Base-by-base conservation (phyloP, 192 early-diverging fungal species). In the Dissophora globulifera region DNA sequence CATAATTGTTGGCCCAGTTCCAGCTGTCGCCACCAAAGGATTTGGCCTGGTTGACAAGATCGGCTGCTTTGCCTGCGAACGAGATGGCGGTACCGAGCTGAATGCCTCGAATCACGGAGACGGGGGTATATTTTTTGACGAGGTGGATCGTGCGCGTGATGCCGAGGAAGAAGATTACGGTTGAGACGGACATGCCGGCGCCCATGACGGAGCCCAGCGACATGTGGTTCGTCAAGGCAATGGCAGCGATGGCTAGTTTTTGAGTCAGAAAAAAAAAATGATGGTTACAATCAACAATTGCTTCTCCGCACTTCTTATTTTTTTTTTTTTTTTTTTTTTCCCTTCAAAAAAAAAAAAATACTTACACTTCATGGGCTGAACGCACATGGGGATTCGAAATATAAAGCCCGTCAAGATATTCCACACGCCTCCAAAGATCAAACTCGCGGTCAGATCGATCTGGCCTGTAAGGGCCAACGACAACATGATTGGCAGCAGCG, bases 291-390 rank as follows among this genome's bases (percentile, higher is more conserved):
- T n/a, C n/a, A 43, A 57, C 23, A 7, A 25, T 19, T 13, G 19
- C 1, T 38, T 13, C 35, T 38, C 35, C 6, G 45, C 11, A 42
- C 11, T 31, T 9, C 31, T 27, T 23, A 38, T 23, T 17, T 26
- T 6, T 41, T 23, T 17, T n/a, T n/a, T n/a, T n/a, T 31, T 9
- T 33, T 27, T 23, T 27, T 23, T 17, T 26, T 6, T 41, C 15
- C 10, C 27, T 6, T 13, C 50, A 10, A 19, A 48, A 33, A 6
- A 29, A 58, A 29, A 50, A 23, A 43, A 27, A 20, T 27, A 47
- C 83, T 69, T 83, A 88, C 88, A 88, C 81, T 94, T 96, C 95
- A 95, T 96, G 41, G 94, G 94, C 75, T 96, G 94, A 25, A 96
- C 94, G 70, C 92, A 92, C 82, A 96, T 92, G 26, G 94, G 94